Base-by-base conservation (phyloP, 306 rosid genomes). In the Gleditsia sinensis region DNA sequence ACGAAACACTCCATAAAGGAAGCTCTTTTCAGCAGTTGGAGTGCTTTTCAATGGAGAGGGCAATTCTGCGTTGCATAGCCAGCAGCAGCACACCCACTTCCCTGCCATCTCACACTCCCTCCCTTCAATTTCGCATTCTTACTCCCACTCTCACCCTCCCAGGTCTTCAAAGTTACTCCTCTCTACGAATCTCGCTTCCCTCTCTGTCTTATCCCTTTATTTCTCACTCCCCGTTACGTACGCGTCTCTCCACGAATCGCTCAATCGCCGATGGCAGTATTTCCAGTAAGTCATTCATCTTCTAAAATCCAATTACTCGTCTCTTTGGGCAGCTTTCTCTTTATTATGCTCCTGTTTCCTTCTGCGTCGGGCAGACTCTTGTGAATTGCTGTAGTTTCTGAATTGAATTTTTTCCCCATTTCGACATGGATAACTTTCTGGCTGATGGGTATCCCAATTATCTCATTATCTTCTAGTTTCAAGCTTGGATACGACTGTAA, bases 221-320 rank as follows among this genome's bases (percentile, higher is more conserved):
- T 23, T 65, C 70, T 56, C 57, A 14, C 61, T 19, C 56, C 24
- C 54, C 40, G 14, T 30, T 42, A 5, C 74, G 28, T 20, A 58
- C 50, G 25, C 76, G 57, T 23, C 64, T 19, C 62, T 28, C 83
- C 66, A 6, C 46, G n/a, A 39, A 70, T 23, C 72, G 87, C 73
- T 82, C 84, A 2, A 27, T 68, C 57, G 34, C 81, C 72, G 77
- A 82, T 20, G 71, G 34, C 42, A 69, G 60, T 25, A 4, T 49
- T 75, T 65, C 87, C 53, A 3, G 93, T 88, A 69, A 71, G 81
- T 68, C 61, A 13, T 66, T 14, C 70, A 21, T 37, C 34, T 50
- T 27, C 54, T 2, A 30, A 37, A 7, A 7, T 67, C 49, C 53
- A 7, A 13, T 11, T 12, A 1, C 1, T 13, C 36, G 3, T 56